Evolutionary conservation across 1,139 yeast genomes (phyloP).

Genomic region (Debaryomyces sp.): DNA sequence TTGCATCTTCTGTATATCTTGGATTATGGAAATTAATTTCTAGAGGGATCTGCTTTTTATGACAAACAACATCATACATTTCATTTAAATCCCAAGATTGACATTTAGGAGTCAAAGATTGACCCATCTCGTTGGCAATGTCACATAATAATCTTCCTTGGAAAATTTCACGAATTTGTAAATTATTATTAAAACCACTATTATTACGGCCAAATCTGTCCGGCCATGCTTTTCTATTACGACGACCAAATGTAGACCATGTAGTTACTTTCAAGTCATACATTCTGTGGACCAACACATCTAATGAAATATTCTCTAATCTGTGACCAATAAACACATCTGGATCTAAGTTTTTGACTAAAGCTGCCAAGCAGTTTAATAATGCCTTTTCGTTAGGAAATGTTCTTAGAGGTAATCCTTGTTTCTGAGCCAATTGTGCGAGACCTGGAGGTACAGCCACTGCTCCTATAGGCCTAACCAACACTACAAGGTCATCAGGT

Average conservation of each 20-base stretch:
- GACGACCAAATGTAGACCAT: conserved; percentile 87
- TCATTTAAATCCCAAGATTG: conserved; percentile 96
- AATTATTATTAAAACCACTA: conserved; percentile 49
- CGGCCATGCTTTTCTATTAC: conserved; percentile 78
- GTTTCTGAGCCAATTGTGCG: conserved; percentile 55
- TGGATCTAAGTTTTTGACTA: conserved; percentile 76
- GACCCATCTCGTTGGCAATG: conserved; percentile 93
- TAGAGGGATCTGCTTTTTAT: conserved; percentile 58
- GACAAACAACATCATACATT: conserved; percentile 80
- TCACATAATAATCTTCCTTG: conserved; percentile 92
- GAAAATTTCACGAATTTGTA: conserved; percentile 65
- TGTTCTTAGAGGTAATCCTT: conserved; percentile 49
- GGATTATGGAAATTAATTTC: conserved; percentile 77
- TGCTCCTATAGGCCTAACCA: conserved; percentile 73
- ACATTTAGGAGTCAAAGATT: conserved; percentile 86
- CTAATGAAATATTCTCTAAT: conserved; percentile 76
- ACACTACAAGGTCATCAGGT: conserved; percentile 64
- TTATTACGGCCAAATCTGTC: conserved; percentile 58
- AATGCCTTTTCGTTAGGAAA: conserved; percentile 76
- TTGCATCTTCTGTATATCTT: conserved; percentile 68
- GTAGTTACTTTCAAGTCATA: conserved; percentile 68
- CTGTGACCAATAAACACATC: conserved; percentile 90
- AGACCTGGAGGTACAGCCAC: conserved; percentile 76
- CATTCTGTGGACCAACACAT: conserved; percentile 82
- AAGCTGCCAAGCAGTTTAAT: conserved; percentile 71